Evolutionary conservation across 2,329 filamentous ascomycete genomes (phyloP).

Genomic region (Metarhizium rileyi): DNA sequence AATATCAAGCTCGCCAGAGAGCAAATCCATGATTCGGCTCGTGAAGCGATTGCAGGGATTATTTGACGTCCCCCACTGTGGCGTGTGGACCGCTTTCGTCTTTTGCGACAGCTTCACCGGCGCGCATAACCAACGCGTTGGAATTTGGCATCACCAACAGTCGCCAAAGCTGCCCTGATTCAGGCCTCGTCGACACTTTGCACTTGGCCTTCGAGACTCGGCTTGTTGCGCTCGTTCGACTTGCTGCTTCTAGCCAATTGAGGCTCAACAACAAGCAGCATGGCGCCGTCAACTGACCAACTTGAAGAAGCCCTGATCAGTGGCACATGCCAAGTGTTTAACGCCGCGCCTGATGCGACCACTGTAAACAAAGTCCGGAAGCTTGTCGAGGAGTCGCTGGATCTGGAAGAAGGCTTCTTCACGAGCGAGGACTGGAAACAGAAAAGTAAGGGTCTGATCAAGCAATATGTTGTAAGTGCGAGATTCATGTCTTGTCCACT

Average conservation of each 20-base stretch:
- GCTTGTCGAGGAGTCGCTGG: slow-evolving; percentile 37
- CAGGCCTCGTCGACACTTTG: neutral
- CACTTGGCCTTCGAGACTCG: neutral
- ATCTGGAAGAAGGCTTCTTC: slow-evolving; percentile 42
- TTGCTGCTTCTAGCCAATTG: neutral
- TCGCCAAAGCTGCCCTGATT: neutral
- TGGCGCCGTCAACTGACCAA: slow-evolving; percentile 26
- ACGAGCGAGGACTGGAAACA: slow-evolving; percentile 42
- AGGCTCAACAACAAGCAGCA: neutral
- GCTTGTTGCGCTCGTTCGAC: neutral
- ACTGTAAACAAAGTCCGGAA: slow-evolving; percentile 50
- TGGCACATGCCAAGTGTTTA: slow-evolving; percentile 37
- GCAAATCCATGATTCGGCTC: no score
- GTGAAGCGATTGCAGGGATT: neutral
- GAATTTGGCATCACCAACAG: neutral
- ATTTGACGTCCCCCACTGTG: neutral
- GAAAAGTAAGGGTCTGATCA: slow-evolving; percentile 49
- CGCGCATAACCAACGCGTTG: neutral
- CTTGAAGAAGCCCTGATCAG: slow-evolving; percentile 37
- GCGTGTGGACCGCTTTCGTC: neutral
- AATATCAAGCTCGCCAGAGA: no score
- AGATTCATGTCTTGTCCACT: neutral
- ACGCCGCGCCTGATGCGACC: slow-evolving; percentile 33
- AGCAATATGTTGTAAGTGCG: slow-evolving; percentile 39
- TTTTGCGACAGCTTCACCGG: neutral